A percentile compares a stretch with the other conserved stretches of the same genome.
Evolutionary conservation across 108 stramenopile species (phyloP).

Genomic region (Cyclotella cryptica): DNA sequence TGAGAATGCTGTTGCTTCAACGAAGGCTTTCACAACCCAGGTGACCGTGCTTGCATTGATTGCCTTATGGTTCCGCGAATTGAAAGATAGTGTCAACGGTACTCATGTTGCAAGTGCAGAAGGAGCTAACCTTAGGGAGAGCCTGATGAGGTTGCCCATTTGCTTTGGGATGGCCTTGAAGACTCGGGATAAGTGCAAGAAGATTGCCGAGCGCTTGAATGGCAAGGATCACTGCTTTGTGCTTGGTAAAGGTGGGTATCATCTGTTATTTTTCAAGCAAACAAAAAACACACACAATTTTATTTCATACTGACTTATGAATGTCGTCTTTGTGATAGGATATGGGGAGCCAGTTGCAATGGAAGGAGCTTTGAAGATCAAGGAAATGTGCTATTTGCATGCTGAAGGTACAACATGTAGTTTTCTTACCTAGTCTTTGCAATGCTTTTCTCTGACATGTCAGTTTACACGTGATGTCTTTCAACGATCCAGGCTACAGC

Average conservation of each 20-base stretch:
- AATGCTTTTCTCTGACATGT: no score
- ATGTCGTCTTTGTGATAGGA: constrained; percentile 36
- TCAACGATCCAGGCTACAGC: neutral
- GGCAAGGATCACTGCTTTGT: constrained; percentile 97
- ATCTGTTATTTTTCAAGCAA: no score
- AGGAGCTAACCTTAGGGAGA: constrained; percentile 74
- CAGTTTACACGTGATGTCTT: no score
- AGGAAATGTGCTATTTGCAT: constrained; percentile 99
- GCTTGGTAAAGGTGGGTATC: constrained; percentile 76
- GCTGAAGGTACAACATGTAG: constrained; percentile 76
- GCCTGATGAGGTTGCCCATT: constrained; percentile 97
- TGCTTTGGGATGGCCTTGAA: constrained; percentile 98
- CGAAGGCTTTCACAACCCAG: constrained; percentile 99
- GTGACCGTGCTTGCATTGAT: constrained; percentile 96
- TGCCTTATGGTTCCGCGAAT: constrained; percentile 95
- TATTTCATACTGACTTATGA: no score
- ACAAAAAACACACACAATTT: no score
- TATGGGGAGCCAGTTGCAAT: constrained; percentile 94
- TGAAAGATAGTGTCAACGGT: constrained; percentile 75
- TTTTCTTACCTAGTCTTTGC: no score
- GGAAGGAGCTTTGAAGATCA: constrained; percentile 99
- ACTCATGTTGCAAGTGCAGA: constrained; percentile 55
- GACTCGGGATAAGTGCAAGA: constrained; percentile 84
- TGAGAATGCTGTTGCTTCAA: constrained; percentile 99
- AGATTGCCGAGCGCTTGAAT: constrained; percentile 80